These are phyloP conservation scores for Limnanthes douglasii DNA, from an alignment of 345 rosid genomes.

Conservation along the genomic window DNA sequence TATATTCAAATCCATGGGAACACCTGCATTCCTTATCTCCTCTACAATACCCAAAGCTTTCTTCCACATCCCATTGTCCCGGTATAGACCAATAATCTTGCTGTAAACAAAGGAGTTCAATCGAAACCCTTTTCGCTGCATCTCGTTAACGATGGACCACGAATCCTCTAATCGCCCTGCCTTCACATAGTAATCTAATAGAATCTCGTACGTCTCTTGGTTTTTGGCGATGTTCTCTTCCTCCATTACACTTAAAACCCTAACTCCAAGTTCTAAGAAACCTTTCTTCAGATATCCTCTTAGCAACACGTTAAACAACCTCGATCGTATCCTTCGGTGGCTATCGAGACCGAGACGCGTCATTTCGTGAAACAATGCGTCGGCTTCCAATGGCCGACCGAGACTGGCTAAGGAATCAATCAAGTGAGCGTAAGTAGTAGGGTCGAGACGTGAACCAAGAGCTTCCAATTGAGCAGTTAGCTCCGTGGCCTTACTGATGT, in stretches of 20 bases:
- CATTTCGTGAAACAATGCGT: slow-evolving; percentile 42
- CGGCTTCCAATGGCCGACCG: slow-evolving; percentile 53
- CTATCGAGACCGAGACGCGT: slow-evolving; percentile 17
- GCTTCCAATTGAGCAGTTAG: slow-evolving; percentile 39
- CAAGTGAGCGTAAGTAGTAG: slow-evolving; percentile 21
- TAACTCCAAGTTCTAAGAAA: slow-evolving; percentile 23
- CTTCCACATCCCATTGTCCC: slow-evolving; percentile 78
- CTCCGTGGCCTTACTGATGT: slow-evolving; percentile 32
- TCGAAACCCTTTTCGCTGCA: slow-evolving; percentile 25
- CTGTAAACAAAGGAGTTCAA: slow-evolving; percentile 33
- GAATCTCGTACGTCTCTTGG: slow-evolving; percentile 30
- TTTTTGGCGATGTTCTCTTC: slow-evolving; percentile 15
- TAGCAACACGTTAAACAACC: slow-evolving; percentile 30
- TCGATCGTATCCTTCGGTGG: slow-evolving; percentile 10
- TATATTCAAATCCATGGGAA: slow-evolving; percentile 31
- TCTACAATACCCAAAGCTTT: slow-evolving; percentile 43
- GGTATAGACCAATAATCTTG: slow-evolving; percentile 42
- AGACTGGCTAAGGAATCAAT: slow-evolving; percentile 26
- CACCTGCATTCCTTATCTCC: slow-evolving; percentile 36
- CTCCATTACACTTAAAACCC: slow-evolving; percentile 25
- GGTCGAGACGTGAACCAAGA: slow-evolving; percentile 21
- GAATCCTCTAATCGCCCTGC: slow-evolving; percentile 49
- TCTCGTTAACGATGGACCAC: slow-evolving; percentile 39
- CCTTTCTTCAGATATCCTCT: slow-evolving; percentile 46
- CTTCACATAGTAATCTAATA: slow-evolving; percentile 40